phyloP scores from a whole-genome alignment of 2,329 filamentous ascomycete species.

The Ophiostoma himal-ulmi region DNA sequence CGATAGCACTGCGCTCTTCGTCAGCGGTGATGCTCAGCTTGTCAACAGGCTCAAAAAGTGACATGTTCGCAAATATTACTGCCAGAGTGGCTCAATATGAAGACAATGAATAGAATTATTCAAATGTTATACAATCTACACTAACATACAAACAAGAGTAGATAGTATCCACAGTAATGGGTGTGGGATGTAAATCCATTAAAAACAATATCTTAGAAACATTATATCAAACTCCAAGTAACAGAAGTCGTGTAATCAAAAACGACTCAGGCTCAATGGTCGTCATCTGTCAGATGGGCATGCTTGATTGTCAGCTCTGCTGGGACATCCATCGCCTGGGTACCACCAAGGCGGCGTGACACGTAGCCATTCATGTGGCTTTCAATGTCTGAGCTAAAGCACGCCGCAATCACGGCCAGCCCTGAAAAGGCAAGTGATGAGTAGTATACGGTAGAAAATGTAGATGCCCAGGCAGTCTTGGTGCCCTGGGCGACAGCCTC shows the following conservation, averaged over 20 bases:
- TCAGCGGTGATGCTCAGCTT: neutral
- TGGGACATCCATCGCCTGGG: conserved; percentile 21
- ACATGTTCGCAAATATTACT: neutral
- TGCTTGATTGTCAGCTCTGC: conserved; percentile 20
- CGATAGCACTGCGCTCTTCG: neutral
- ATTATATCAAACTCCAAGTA: neutral
- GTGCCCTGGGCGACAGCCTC: conserved; percentile 13
- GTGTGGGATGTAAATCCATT: too few relatives aligned
- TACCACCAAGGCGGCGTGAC: conserved; percentile 21
- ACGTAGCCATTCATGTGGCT: conserved; percentile 21
- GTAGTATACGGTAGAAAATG: conserved; percentile 22
- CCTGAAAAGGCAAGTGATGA: conserved; percentile 22
- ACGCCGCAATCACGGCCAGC: conserved; percentile 21
- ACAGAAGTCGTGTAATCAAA: neutral
- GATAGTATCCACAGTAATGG: too few relatives aligned
- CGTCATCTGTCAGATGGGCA: neutral
- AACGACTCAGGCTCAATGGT: neutral
- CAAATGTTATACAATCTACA: too few relatives aligned
- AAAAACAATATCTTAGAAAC: too few relatives aligned
- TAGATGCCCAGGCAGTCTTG: conserved; percentile 20
- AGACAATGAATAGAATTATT: too few relatives aligned
- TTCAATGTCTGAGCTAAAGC: conserved; percentile 21
- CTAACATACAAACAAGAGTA: too few relatives aligned
- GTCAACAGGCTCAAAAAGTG: neutral
- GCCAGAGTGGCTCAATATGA: too few relatives aligned